phyloP scores from a whole-genome alignment of 495 filamentous ascomycete species.

The Hypomontagnella monticulosa region DNA sequence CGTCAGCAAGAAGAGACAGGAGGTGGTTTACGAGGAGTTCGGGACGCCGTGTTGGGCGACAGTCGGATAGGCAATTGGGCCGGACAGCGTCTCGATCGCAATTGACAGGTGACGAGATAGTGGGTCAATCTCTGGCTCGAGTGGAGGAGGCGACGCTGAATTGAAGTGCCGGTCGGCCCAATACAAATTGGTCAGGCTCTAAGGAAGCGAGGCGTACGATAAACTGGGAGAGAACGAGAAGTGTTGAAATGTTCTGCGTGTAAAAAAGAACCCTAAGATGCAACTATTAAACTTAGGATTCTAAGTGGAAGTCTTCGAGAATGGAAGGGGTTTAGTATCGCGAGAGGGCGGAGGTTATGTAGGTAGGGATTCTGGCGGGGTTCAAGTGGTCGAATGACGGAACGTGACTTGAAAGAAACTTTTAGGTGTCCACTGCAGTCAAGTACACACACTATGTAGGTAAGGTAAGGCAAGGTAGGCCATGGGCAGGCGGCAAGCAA shows the following conservation, averaged over 20 bases:
- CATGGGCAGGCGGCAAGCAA: too few relatives aligned
- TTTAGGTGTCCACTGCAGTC: slow-evolving; percentile 41
- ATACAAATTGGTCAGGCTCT: slow-evolving; percentile 13
- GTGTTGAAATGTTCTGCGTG: slow-evolving; percentile 6
- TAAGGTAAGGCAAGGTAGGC: too few relatives aligned
- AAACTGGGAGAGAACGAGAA: slow-evolving; percentile 1
- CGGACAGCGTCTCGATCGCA: slow-evolving; percentile 42
- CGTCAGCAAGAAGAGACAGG: slow-evolving; percentile 46
- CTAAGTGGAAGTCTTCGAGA: slow-evolving; percentile 30
- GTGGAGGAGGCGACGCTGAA: slow-evolving; percentile 31
- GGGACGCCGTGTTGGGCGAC: slow-evolving; percentile 61
- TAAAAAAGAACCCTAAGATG: slow-evolving; percentile 27
- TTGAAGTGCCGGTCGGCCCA: slow-evolving; percentile 39
- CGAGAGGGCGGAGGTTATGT: slow-evolving; percentile 45
- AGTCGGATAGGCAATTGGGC: slow-evolving; percentile 44
- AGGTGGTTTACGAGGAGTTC: slow-evolving; percentile 41
- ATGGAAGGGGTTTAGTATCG: slow-evolving; percentile 39
- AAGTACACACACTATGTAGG: slow-evolving; percentile 21
- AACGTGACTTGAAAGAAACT: slow-evolving; percentile 41
- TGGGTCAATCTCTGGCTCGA: slow-evolving; percentile 35
- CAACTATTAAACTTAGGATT: slow-evolving; percentile 29
- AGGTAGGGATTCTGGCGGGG: slow-evolving; percentile 50
- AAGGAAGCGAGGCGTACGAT: background rate
- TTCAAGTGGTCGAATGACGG: slow-evolving; percentile 48
- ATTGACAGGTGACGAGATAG: slow-evolving; percentile 42